A percentile compares a stretch with the other conserved stretches of the same genome.
These are phyloP conservation scores for Phytophthora gonapodyides DNA, from an alignment of 352 stramenopile genomes.

Conservation along the genomic window DNA sequence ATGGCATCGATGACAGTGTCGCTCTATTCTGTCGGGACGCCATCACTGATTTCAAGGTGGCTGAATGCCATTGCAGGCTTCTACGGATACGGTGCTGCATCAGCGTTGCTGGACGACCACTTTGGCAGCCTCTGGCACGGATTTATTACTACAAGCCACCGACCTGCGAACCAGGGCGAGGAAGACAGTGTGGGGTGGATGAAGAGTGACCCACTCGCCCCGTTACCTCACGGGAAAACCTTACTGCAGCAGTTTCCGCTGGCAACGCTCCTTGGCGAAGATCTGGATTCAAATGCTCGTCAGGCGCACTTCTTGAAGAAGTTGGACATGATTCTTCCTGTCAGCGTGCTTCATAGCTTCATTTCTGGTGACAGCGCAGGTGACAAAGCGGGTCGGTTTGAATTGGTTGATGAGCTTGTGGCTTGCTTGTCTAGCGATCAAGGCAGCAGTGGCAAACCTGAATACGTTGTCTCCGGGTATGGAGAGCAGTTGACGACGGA, in stretches of 20 bases:
- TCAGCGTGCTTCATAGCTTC: constrained; percentile 50
- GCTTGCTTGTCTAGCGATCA: constrained; percentile 25
- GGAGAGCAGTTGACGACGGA: constrained; percentile 72
- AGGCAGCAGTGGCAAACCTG: background rate
- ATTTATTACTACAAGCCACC: constrained; percentile 32
- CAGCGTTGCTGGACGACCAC: constrained; percentile 64
- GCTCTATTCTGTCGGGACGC: constrained; percentile 40
- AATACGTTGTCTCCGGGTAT: constrained; percentile 23
- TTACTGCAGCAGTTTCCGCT: constrained; percentile 49
- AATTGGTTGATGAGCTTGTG: constrained; percentile 44
- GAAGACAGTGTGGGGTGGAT: constrained; percentile 30
- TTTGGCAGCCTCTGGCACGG: constrained; percentile 66
- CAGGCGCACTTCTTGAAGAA: constrained; percentile 35
- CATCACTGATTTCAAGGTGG: constrained; percentile 52
- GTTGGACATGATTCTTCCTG: constrained; percentile 55
- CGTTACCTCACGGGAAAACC: constrained; percentile 27
- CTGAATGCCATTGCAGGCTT: constrained; percentile 44
- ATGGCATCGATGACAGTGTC: constrained; percentile 44
- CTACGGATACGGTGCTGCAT: constrained; percentile 53
- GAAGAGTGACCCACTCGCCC: constrained; percentile 17
- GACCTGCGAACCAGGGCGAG: constrained; percentile 4
- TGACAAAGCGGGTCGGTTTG: constrained; percentile 26
- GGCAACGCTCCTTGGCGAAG: constrained; percentile 29
- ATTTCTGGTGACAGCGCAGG: constrained; percentile 24
- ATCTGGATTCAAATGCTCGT: constrained; percentile 20